phyloP scores from a whole-genome alignment of 179 eudicot genomes.

The Beta corolliflora region DNA sequence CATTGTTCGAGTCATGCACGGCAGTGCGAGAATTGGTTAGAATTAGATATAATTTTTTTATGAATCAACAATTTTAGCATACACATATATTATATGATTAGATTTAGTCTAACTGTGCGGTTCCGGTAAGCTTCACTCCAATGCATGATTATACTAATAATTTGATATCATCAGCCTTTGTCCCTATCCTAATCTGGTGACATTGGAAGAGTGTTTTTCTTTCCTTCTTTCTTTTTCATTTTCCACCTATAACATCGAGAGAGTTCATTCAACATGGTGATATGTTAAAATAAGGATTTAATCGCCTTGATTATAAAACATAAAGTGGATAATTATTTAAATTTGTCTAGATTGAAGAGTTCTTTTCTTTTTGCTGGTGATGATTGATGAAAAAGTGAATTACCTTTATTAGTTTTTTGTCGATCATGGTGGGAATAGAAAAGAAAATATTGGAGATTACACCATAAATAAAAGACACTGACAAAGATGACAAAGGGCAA shows the following conservation, averaged over 20 bases:
- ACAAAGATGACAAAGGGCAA: conserved; percentile 11
- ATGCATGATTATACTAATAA: background rate
- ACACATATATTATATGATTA: too few relatives aligned
- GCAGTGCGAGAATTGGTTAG: too few relatives aligned
- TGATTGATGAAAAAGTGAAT: conserved; percentile 18
- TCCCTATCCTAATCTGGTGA: background rate
- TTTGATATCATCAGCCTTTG: background rate
- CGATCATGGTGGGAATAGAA: background rate
- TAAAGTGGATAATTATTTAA: background rate
- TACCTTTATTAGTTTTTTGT: background rate
- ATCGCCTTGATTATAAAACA: background rate
- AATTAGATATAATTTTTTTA: too few relatives aligned
- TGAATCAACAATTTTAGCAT: too few relatives aligned
- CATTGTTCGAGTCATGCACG: too few relatives aligned
- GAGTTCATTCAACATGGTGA: background rate
- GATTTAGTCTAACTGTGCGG: background rate
- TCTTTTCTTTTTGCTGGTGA: background rate
- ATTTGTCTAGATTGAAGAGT: background rate
- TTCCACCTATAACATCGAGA: background rate
- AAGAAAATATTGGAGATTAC: background rate
- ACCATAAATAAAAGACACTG: conserved; percentile 7
- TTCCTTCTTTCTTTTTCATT: background rate
- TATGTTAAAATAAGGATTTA: background rate
- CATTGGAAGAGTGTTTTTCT: background rate
- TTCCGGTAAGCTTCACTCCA: background rate